Percentiles rank a stretch among this genome's conserved stretches.
These are phyloP conservation scores for Kluyveromyces starmeri DNA, from an alignment of 805 yeast genomes.

Conservation along the genomic window DNA sequence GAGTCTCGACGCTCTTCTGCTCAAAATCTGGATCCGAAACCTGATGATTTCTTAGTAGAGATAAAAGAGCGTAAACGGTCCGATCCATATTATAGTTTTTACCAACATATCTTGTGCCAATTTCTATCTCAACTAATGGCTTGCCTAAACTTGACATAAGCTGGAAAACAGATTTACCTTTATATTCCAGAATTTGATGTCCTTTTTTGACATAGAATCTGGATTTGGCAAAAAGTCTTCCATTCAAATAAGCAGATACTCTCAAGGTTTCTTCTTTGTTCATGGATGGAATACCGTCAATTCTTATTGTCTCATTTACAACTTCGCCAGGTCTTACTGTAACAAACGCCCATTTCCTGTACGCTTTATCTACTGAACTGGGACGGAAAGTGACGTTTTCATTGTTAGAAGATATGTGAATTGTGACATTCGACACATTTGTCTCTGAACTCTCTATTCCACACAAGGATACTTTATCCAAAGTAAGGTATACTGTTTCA, in stretches of 20 bases:
- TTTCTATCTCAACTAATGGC: constrained; percentile 39
- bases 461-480: constrained; percentile 37
- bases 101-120: constrained; percentile 62
- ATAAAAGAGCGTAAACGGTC: constrained; percentile 44
- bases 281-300: constrained; percentile 46
- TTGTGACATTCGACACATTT: constrained; percentile 19
- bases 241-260: constrained; percentile 54
- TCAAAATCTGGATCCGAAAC: constrained; percentile 32
- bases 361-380: constrained; percentile 52
- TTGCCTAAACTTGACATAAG: constrained; percentile 37
- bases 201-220: constrained; percentile 41
- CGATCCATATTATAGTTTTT: constrained; percentile 50
- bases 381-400: constrained; percentile 49
- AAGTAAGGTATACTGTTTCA: constrained; percentile 51
- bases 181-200: constrained; percentile 39
- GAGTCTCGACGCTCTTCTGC: constrained; percentile 37
- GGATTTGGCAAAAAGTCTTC: constrained; percentile 52
- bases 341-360: constrained; percentile 56
- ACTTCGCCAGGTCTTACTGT: constrained; percentile 65
- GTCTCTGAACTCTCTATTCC: constrained; percentile 10
- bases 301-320: constrained; percentile 61
- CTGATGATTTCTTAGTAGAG: constrained; percentile 37
- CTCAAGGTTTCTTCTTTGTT: constrained; percentile 45
- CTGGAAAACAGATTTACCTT: constrained; percentile 34
- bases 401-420: constrained; percentile 31